Evolutionary conservation across 257 asterid species (phyloP).

Genomic region (Voacanga thouarsii): DNA sequence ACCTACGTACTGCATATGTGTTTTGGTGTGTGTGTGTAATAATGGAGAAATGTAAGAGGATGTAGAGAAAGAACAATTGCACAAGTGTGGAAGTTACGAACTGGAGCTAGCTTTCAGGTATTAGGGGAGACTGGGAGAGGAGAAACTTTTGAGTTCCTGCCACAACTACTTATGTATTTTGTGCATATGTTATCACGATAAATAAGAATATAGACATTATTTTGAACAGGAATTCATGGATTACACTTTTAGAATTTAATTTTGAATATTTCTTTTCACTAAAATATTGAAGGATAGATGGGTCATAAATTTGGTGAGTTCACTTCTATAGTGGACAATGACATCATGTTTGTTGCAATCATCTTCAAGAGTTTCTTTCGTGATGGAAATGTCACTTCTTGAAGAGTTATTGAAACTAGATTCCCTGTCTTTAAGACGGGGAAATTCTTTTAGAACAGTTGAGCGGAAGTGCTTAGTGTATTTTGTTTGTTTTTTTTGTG

Average conservation of each 20-base stretch:
- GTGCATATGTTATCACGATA: not conserved
- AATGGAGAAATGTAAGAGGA: too few relatives aligned
- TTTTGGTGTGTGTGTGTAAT: too few relatives aligned
- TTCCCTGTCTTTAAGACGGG: not conserved
- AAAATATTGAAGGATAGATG: not conserved
- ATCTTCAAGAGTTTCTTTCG: not conserved
- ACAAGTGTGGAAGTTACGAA: too few relatives aligned
- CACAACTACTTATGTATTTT: too few relatives aligned
- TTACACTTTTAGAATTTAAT: not conserved
- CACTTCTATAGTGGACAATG: not conserved
- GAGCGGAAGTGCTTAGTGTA: not conserved
- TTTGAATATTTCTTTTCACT: not conserved
- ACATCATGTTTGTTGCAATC: not conserved
- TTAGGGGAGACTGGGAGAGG: not conserved
- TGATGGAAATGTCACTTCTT: not conserved
- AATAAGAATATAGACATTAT: not conserved
- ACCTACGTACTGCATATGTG: not conserved
- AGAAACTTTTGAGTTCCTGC: not conserved
- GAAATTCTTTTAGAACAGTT: not conserved
- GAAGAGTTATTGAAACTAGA: not conserved
- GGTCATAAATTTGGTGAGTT: not conserved
- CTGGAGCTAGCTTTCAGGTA: not conserved
- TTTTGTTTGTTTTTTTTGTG: not conserved
- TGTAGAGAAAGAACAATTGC: too few relatives aligned
- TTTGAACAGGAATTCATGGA: not conserved